phyloP scores from a whole-genome alignment of 176 grass and related monocot species.

The Eragrostis curvula region DNA sequence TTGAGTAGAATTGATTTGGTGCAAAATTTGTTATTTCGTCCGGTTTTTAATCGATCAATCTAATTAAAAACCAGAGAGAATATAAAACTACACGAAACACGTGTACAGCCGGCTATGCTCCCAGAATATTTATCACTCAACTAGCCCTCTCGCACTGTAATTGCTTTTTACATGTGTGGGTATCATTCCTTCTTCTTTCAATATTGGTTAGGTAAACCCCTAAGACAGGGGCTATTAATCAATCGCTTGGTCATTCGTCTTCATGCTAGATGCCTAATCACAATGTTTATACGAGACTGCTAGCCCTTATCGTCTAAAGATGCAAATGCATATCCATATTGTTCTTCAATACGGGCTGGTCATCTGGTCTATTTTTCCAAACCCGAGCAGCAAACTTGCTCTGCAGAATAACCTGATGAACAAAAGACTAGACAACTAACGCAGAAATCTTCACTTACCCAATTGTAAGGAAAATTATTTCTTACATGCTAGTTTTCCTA shows the following conservation, averaged over 20 bases:
- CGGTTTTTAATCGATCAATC: no score
- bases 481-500: not conserved
- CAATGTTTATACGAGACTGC: not conserved
- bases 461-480: not conserved
- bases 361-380: no score
- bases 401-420: no score
- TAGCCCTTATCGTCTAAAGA: no score
- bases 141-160: no score
- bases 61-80: no score
- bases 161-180: not conserved
- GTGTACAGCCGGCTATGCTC: not conserved
- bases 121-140: not conserved
- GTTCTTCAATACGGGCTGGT: no score
- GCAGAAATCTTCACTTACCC: not conserved
- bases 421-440: not conserved
- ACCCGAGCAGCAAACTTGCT: no score
- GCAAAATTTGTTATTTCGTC: no score
- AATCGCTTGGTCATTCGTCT: not conserved
- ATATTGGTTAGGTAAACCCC: conserved; percentile 37
- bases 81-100: no score
- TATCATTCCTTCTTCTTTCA: conserved; percentile 45
- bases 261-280: not conserved
- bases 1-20: no score
- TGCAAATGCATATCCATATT: not conserved
- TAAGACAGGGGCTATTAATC: not conserved